Base-by-base conservation (phyloP, 2,329 filamentous ascomycete genomes). In the Aspergillus spinulosporus region DNA sequence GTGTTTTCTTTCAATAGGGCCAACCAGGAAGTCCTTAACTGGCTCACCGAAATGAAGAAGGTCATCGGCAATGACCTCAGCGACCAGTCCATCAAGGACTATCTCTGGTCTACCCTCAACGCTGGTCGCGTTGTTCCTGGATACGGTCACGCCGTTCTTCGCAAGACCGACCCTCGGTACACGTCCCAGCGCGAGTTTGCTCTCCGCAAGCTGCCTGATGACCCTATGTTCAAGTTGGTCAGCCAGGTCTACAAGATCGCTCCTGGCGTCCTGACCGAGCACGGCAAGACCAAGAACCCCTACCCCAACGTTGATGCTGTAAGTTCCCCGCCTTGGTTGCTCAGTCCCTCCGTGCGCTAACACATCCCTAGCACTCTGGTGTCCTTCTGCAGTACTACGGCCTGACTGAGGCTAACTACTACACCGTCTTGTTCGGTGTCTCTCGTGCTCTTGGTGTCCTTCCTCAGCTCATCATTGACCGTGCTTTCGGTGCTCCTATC, bases 181-280 rank as follows among this genome's bases (percentile, higher is more conserved):
- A 91, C 90, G 74, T 95, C 92, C 66, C 94, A 99, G 86, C 92
- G 94, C 82, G 88, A 92, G 77, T 99, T 99, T 70, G 94, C 93
- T 63, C 90, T 92, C 70, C 84, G 90, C 82, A 90, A 97, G 77
- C 87, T 97, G 76, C 90, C 93, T 74, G 85, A 96, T 72, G 94
- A 97, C 85, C 92, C 93, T 72, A 95, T 99, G 92, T 99, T 97
- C 90, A 92, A 99, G 87, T 90, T 99, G 68, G 94, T 99, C 82
- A 95, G 90, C 85, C 94, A 99, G 84, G 94, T 99, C 69, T 99
- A 97, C 90, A 99, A 99, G 90, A 97, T 99, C 71, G 94, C 94
- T 64, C 94, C 94, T 64, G 89, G 88, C 72, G 94, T 99, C 71
- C 84, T 99, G 76, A 99, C 94, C 66, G 92, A 99, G 88, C 94